These are phyloP conservation scores for Colletotrichum sp. DNA, from an alignment of 2,329 filamentous ascomycete genomes.

Conservation along the genomic window DNA sequence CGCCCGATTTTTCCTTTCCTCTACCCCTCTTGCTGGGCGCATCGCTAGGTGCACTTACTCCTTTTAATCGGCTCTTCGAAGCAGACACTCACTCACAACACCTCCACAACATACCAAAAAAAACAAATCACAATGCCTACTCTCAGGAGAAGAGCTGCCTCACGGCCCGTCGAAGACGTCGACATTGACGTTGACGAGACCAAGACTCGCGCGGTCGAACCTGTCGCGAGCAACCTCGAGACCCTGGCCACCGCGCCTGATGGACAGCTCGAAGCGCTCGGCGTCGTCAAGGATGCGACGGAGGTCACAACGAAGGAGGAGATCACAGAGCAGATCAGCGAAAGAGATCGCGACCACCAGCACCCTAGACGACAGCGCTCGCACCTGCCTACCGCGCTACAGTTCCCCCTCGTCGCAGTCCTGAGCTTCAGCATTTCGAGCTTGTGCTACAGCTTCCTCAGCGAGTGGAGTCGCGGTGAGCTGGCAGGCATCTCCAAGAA, in stretches of 20 bases:
- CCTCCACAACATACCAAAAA: neutral
- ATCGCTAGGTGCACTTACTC: neutral
- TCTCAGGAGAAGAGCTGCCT: conserved; percentile 13
- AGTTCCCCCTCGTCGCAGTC: conserved; percentile 58
- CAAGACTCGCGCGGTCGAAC: conserved; percentile 18
- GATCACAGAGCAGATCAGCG: conserved; percentile 2
- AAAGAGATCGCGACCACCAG: conserved; percentile 13
- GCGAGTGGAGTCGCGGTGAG: conserved; percentile 66
- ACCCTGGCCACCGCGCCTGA: conserved; percentile 12
- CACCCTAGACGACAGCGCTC: conserved; percentile 24
- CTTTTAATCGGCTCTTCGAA: neutral
- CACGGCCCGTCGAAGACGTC: neutral
- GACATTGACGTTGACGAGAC: conserved; percentile 16
- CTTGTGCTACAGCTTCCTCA: conserved; percentile 66
- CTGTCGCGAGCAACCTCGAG: conserved; percentile 21
- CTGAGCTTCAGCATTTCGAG: conserved; percentile 68
- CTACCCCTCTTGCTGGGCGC: conserved; percentile 4
- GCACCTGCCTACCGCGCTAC: conserved; percentile 47
- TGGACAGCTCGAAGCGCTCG: conserved; percentile 18
- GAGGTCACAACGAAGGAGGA: neutral
- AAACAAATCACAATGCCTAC: conserved; percentile 13
- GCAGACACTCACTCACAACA: neutral
- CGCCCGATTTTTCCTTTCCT: neutral
- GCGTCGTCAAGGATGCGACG: conserved; percentile 21
- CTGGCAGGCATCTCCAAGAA: conserved; percentile 71